phyloP scores from a whole-genome alignment of 179 eudicot species.

The Gypsophila paniculata region DNA sequence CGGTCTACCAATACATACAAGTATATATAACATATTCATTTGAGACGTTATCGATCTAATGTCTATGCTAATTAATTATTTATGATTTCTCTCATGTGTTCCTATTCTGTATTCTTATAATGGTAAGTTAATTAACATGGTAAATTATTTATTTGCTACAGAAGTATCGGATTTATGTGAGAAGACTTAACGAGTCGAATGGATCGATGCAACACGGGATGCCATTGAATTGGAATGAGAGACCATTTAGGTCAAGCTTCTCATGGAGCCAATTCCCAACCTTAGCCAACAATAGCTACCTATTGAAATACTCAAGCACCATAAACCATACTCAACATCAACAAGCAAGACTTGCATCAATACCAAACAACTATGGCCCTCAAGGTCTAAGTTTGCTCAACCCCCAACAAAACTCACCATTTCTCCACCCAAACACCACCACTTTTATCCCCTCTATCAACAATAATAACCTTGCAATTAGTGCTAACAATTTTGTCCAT shows the following conservation, averaged over 20 bases:
- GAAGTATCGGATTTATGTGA: constrained; percentile 26
- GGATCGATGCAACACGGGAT: constrained; percentile 7
- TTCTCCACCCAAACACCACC: neutral
- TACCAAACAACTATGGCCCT: neutral
- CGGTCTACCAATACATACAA: too few species aligned
- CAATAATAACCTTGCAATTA: too few species aligned
- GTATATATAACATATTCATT: too few species aligned
- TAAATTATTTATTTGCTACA: too few species aligned
- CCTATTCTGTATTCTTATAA: too few species aligned
- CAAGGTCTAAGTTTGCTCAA: neutral
- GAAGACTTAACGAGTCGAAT: neutral
- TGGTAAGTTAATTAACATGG: too few species aligned
- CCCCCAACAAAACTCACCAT: neutral
- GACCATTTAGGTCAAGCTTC: constrained; percentile 18
- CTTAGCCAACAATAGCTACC: constrained; percentile 9
- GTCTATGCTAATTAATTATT: too few species aligned
- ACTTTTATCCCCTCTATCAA: neutral
- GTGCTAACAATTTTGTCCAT: neutral
- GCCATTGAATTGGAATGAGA: constrained; percentile 21
- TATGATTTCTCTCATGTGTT: too few species aligned
- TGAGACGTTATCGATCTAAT: too few species aligned
- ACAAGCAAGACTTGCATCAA: neutral
- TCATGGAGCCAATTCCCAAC: constrained; percentile 14
- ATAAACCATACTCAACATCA: neutral
- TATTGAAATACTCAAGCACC: constrained; percentile 12